Evolutionary conservation across 1,284 basidiomycete species (phyloP).

Genomic region (Apiotrichum mycotoxinovorans): DNA sequence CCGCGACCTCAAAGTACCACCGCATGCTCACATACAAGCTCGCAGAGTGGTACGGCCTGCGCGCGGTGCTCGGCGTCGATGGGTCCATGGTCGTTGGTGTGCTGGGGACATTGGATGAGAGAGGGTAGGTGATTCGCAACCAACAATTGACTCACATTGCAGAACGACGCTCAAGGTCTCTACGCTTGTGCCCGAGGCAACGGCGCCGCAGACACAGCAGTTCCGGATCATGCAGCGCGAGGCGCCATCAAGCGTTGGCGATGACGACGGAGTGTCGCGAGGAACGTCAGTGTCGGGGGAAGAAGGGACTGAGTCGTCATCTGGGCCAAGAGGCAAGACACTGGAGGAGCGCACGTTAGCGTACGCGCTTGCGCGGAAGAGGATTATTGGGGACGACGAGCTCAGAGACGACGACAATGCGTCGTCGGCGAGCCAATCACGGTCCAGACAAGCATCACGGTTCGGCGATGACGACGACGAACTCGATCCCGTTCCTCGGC

Average conservation of each 20-base stretch:
- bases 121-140: slow-evolving; percentile 22
- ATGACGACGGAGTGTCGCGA: slow-evolving; percentile 16
- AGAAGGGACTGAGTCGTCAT: slow-evolving; percentile 19
- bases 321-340: slow-evolving; percentile 26
- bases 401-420: slow-evolving; percentile 14
- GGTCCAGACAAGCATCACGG: slow-evolving; percentile 17
- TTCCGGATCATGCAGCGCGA: slow-evolving; percentile 44
- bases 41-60: slow-evolving; percentile 47
- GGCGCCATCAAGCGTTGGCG: slow-evolving; percentile 14
- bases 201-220: slow-evolving; percentile 26
- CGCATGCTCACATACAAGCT: slow-evolving; percentile 47
- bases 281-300: slow-evolving; percentile 18
- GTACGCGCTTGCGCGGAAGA: slow-evolving; percentile 38
- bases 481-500: slow-evolving; percentile 36
- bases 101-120: slow-evolving; percentile 28
- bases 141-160: neutral
- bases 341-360: slow-evolving; percentile 42
- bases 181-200: slow-evolving; percentile 17
- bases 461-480: slow-evolving; percentile 33
- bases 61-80: slow-evolving; percentile 25
- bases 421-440: slow-evolving; percentile 9
- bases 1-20: slow-evolving; percentile 38
- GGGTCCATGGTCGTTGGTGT: slow-evolving; percentile 37
- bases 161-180: slow-evolving; percentile 23
- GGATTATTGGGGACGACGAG: slow-evolving; percentile 37